Evolutionary conservation across 83 land plant genomes (phyloP), one percentile per base, ranked within the genome.

Genomic region (Thuja plicata): DNA sequence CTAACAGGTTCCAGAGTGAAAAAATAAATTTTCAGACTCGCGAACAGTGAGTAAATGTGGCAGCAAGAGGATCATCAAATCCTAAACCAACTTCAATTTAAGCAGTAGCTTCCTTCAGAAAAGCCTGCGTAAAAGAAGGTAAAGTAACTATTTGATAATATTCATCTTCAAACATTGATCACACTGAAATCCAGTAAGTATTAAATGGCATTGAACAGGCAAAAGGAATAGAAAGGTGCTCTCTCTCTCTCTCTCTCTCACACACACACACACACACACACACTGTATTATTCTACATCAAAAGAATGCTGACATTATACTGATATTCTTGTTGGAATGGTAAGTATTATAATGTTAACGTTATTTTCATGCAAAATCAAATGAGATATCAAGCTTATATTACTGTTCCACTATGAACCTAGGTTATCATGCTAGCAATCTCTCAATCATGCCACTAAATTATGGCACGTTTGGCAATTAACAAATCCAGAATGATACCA

Each of bases 61-160:
- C 92, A 93, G 87, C 93, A 92, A 91, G 83, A 82, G 87, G 88
- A 89, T 93, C 93, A 91, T 93, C 93, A 94, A 91, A 93, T 88
- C 89, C 91, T 82, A 82, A 91, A 93, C 94, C 92, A 90, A 94
- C 91, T 85, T 82, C 93, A 94, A 93, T 90, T 91, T 92, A 90
- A 94, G 92, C 91, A 95, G 96, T 91, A 93, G 89, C 94, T 92
- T 92, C 93, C 96, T 93, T 92, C 92, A 89, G 91, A 91, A 89
- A 91, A 95, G 87, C 95, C 95, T 95, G 94, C 90, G 92, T 92
- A 93, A 90, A 93, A 92, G 91, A 93, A 92, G 88, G 90, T 91
- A 86, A 89, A 89, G 76, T 85, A 89, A 91, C 90, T 88, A 86
- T 86, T 91, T 48, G 87, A 87, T 86, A 90, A 80, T 95, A 88